These are phyloP conservation scores for Polygonum aviculare DNA, from an alignment of 148 eudicot genomes.

Conservation along the genomic window DNA sequence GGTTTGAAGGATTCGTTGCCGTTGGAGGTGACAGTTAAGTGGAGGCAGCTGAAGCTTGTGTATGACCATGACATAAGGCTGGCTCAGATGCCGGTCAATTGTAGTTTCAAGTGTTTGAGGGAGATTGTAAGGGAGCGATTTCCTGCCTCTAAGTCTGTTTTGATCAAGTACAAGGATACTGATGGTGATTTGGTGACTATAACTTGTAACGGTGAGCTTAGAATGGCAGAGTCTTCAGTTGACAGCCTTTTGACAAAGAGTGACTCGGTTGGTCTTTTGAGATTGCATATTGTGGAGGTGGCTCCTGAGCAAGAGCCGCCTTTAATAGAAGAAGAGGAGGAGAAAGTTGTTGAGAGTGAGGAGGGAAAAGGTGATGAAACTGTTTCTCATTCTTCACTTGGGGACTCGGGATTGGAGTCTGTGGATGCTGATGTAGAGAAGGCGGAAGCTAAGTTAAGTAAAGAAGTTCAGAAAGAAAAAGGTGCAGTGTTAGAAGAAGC, in stretches of 20 bases:
- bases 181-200: conserved; percentile 92
- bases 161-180: conserved; percentile 73
- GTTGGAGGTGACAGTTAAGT: conserved; percentile 21
- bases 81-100: conserved; percentile 78
- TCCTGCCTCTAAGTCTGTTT: conserved; percentile 69
- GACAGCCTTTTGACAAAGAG: conserved; percentile 47
- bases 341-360: conserved; percentile 43
- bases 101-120: conserved; percentile 64
- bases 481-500: conserved; percentile 36
- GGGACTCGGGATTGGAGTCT: conserved; percentile 46
- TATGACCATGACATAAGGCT: conserved; percentile 91
- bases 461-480: conserved; percentile 39
- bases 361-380: conserved; percentile 47
- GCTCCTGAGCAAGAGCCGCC: conserved; percentile 86
- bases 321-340: conserved; percentile 50
- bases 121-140: conserved; percentile 62
- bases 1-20: conserved; percentile 20
- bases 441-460: conserved; percentile 26
- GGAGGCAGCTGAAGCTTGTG: conserved; percentile 83
- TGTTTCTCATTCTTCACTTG: conserved; percentile 49
- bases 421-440: conserved; percentile 46
- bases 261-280: conserved; percentile 49
- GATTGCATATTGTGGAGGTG: conserved; percentile 86
- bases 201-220: conserved; percentile 67
- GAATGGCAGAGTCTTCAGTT: conserved; percentile 64